A percentile compares a stretch with the other conserved stretches of the same genome.
Conservation (phyloP, 2,329 filamentous ascomycete genomes). For the Botrytis squamosa region DNA sequence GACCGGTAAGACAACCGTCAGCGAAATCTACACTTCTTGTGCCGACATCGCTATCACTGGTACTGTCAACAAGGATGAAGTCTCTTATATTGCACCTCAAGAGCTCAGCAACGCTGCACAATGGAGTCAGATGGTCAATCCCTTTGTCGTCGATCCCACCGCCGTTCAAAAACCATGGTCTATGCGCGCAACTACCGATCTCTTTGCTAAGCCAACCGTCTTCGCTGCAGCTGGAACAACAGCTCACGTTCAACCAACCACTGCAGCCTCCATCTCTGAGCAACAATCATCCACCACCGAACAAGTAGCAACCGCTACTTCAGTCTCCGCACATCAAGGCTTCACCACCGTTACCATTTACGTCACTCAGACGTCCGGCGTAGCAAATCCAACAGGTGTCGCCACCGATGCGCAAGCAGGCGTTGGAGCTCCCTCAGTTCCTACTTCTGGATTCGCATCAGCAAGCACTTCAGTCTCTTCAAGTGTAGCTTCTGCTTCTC, state of each 20-base stretch:
- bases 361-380: not conserved
- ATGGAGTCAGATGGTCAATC: conserved; percentile 32
- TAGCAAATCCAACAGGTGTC: not conserved
- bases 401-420: not conserved
- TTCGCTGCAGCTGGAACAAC: not conserved
- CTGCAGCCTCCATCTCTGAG: not conserved
- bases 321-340: not conserved
- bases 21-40: conserved; percentile 60
- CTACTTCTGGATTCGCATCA: not conserved
- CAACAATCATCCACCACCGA: not conserved
- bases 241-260: conserved; percentile 6
- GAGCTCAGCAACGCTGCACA: conserved; percentile 22
- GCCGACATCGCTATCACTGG: conserved; percentile 47
- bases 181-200: conserved; percentile 9
- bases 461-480: not conserved
- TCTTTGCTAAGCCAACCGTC: conserved; percentile 14
- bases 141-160: conserved; percentile 30
- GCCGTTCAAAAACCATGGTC: conserved; percentile 14
- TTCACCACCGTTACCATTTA: not conserved
- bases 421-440: not conserved
- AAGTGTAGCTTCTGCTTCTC: not conserved
- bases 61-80: conserved; percentile 9
- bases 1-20: conserved; percentile 47
- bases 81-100: conserved; percentile 21
- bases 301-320: not conserved